phyloP scores from a whole-genome alignment of 495 filamentous ascomycete species.

The Poronia punctata region DNA sequence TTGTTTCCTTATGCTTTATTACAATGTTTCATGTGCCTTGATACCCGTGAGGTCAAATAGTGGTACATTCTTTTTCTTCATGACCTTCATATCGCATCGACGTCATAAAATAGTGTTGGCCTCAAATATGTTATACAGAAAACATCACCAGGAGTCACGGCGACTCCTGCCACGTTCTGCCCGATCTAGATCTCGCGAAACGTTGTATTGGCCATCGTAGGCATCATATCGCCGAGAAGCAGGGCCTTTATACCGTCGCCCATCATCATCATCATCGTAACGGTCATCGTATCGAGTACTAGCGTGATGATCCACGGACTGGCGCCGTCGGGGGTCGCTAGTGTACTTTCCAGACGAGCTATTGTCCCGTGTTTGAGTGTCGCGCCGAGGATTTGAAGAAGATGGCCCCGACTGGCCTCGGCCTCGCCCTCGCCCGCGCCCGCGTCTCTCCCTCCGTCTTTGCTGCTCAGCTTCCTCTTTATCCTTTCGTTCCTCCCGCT shows the following conservation, averaged over 20 bases:
- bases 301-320: slow-evolving; percentile 8
- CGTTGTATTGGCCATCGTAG: slow-evolving; percentile 2
- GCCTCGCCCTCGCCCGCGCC: neutral
- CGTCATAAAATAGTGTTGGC: too few relatives aligned
- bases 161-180: slow-evolving; percentile 9
- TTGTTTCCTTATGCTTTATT: neutral
- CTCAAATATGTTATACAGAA: too few relatives aligned
- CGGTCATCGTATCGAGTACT: slow-evolving; percentile 12
- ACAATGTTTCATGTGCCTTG: too few relatives aligned
- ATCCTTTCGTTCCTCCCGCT: slow-evolving; percentile 20
- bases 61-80: too few relatives aligned
- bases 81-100: too few relatives aligned
- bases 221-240: slow-evolving; percentile 9
- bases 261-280: slow-evolving; percentile 9
- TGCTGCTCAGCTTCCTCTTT: slow-evolving; percentile 10
- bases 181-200: slow-evolving; percentile 2
- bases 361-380: neutral
- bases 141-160: slow-evolving; percentile 20
- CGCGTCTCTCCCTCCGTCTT: slow-evolving; percentile 3
- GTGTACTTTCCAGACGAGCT: neutral
- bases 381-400: slow-evolving; percentile 6
- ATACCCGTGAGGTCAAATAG: too few relatives aligned
- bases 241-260: slow-evolving; percentile 8
- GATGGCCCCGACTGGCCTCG: neutral
- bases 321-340: slow-evolving; percentile 4